Evolutionary conservation across 768 basidiomycete species (phyloP), one percentile per base, ranked within the genome.

Genomic region (Amanita inopinata): DNA sequence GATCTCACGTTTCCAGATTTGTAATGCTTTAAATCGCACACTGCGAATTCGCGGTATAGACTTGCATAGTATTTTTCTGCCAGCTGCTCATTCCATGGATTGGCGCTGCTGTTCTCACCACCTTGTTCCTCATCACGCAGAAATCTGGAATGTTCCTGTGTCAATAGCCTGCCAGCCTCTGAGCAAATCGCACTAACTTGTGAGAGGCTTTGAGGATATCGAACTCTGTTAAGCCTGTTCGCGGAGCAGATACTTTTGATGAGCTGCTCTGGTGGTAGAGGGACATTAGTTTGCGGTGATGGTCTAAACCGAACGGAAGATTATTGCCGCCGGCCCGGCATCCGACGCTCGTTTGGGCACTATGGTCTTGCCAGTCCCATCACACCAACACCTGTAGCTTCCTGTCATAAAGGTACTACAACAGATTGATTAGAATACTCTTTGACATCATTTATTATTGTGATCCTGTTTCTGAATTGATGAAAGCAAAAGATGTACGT

Each of bases 11-110:
- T 83, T 11, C 89, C 87, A 0, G 84, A 80, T 64, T 91, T 96
- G 70, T 88, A 96, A 56, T 97, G 94, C 65, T 97, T 97, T 46
- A 97, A 66, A 61, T 97, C 90, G 56, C 88, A 91, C 15, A 92
- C 67, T 0, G 87, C 89, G 53, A 82, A 98, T 60, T 98, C 93
- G 49, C 89, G 83, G 58, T 90, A 96, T 2, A 98, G 74, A 50
- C 64, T 85, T 9, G 72, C 65, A 53, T 98, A 93, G 65, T 93
- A 97, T 53, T 92, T 93, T 47, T 73, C 68, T 0, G 94, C 93
- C 19, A 98, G 68, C 47, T 78, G 69, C 35, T 93, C 88, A 54
- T 93, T 80, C 87, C 91, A 98, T 1, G 76, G 65, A 5, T 61
- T 52, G 2, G 9, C 57, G 49, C 27, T 41, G 34, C 60, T 59